phyloP scores from a whole-genome alignment of 2,329 filamentous ascomycete species.

The Penicillium capsulatum region DNA sequence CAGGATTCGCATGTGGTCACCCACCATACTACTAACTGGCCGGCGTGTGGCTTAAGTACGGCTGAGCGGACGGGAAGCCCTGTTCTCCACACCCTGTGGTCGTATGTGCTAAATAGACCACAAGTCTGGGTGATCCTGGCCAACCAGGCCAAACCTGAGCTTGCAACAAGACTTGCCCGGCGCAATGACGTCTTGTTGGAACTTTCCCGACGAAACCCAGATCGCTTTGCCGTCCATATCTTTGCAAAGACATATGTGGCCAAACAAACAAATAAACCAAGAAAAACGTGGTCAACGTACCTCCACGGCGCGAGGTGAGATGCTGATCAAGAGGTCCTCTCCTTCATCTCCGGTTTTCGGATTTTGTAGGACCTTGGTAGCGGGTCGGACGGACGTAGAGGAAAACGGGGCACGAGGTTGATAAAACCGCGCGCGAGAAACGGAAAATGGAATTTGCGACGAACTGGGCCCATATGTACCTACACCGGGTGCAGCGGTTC shows the following conservation, averaged over 20 bases:
- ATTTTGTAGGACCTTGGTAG: conserved; percentile 55
- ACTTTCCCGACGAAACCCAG: not conserved
- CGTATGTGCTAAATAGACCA: conserved; percentile 33
- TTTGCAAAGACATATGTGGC: conserved; percentile 1
- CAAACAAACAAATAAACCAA: not conserved
- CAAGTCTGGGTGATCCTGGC: conserved; percentile 15
- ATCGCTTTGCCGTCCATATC: not conserved
- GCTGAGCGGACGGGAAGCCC: conserved; percentile 47
- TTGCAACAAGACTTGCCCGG: no score
- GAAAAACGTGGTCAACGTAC: conserved; percentile 46
- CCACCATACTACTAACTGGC: conserved; percentile 46
- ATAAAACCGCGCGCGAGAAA: conserved; percentile 5
- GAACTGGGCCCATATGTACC: not conserved
- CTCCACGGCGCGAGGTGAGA: conserved; percentile 76
- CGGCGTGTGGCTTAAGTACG: conserved; percentile 46
- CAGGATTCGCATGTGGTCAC: conserved; percentile 47
- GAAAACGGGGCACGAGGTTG: conserved; percentile 33
- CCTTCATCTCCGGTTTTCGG: conserved; percentile 77
- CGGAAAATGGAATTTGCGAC: conserved; percentile 1
- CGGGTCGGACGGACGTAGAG: conserved; percentile 29
- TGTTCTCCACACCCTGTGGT: conserved; percentile 46
- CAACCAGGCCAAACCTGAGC: not conserved
- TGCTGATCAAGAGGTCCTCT: conserved; percentile 75
- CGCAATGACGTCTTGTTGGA: no score
- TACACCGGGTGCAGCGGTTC: conserved; percentile 6